A percentile compares a stretch with the other conserved stretches of the same genome.
These are phyloP conservation scores for Grosmannia clavigera DNA, from an alignment of 2,329 filamentous ascomycete genomes.

Conservation along the genomic window DNA sequence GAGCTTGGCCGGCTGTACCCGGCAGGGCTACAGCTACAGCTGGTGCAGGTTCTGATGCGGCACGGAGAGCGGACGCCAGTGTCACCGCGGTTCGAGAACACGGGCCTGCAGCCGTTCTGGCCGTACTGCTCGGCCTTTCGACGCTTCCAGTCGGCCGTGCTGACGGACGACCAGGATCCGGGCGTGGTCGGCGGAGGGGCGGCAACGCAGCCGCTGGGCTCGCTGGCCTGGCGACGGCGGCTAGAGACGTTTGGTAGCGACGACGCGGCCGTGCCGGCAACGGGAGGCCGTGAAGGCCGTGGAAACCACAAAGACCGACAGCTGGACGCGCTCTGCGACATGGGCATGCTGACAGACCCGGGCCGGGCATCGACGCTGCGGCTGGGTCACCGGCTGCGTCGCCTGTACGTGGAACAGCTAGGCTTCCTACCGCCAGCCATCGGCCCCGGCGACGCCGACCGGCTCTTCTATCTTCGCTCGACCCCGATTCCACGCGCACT, in stretches of 20 bases:
- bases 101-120: constrained; percentile 60
- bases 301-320: constrained; percentile 17
- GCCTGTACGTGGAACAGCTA: constrained; percentile 64
- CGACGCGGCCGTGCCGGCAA: constrained; percentile 57
- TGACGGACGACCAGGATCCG: constrained; percentile 26
- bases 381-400: constrained; percentile 54
- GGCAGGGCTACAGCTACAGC: constrained; percentile 62
- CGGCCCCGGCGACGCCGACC: constrained; percentile 26
- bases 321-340: constrained; percentile 70
- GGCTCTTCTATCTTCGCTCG: constrained; percentile 56
- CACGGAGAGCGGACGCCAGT: constrained; percentile 79
- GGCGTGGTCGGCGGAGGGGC: constrained; percentile 27
- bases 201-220: constrained; percentile 26
- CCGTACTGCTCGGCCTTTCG: constrained; percentile 76
- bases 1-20: constrained; percentile 80
- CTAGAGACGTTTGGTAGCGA: constrained; percentile 69
- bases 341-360: constrained; percentile 63
- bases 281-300: constrained; percentile 45
- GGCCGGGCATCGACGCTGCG: constrained; percentile 60
- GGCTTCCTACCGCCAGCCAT: constrained; percentile 54
- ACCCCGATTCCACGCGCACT: constrained; percentile 65
- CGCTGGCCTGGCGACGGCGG: constrained; percentile 52
- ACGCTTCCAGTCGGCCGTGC: constrained; percentile 46
- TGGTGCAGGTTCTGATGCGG: constrained; percentile 77
- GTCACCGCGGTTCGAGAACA: constrained; percentile 75